These are phyloP conservation scores for Hypoxylon sp. DNA, from an alignment of 2,329 filamentous ascomycete genomes.

Conservation along the genomic window DNA sequence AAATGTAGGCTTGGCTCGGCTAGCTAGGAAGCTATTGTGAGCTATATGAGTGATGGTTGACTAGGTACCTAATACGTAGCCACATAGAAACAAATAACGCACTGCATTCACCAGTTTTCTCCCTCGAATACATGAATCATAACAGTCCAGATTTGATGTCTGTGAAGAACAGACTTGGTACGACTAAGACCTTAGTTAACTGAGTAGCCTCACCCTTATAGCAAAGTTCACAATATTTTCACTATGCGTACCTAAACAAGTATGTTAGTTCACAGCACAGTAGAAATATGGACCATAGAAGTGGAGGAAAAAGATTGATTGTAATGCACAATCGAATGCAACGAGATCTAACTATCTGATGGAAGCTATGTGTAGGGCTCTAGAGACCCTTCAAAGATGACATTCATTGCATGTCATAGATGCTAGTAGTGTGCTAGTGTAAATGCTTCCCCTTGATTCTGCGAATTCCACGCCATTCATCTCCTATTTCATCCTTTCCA, in stretches of 20 bases:
- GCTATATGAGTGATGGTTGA: slow-evolving; percentile 1
- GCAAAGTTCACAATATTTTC: neutral
- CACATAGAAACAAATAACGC: slow-evolving; percentile 16
- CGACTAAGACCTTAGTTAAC: too few relatives aligned
- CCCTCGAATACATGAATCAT: neutral
- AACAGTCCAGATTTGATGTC: neutral
- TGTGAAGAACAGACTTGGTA: too few relatives aligned
- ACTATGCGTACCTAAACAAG: neutral
- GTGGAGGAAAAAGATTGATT: neutral
- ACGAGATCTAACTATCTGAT: neutral
- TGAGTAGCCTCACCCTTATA: too few relatives aligned
- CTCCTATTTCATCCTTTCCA: neutral
- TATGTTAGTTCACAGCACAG: neutral
- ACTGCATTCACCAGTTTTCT: slow-evolving; percentile 1
- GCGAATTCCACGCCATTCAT: neutral
- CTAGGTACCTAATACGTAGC: slow-evolving; percentile 1
- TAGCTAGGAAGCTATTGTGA: slow-evolving; percentile 12
- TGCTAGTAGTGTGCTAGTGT: neutral
- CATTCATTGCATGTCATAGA: neutral
- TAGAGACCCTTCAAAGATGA: neutral
- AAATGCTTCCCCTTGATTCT: neutral
- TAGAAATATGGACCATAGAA: neutral
- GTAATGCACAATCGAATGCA: neutral
- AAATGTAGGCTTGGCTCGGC: slow-evolving; percentile 2
- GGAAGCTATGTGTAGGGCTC: neutral